Percentiles rank a stretch among this genome's conserved stretches.
Evolutionary conservation across 106 monocot genomes (phyloP).

Genomic region (Amphibolis antarctica): DNA sequence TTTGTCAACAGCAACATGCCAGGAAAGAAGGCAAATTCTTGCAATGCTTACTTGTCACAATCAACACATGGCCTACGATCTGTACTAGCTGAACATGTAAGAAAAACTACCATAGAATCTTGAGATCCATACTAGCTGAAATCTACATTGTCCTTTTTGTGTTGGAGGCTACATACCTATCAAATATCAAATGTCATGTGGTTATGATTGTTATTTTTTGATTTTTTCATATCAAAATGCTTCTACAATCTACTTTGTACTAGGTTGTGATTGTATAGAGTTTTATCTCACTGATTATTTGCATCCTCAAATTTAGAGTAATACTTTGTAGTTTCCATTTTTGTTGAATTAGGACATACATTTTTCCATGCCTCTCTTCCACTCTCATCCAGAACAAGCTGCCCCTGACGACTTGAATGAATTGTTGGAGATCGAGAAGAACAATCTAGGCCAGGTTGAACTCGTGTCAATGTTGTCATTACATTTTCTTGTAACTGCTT

Average conservation of each 20-base stretch:
- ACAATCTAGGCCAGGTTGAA: slow-evolving; percentile 62
- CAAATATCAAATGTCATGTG: too few relatives aligned
- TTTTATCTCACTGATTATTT: too few relatives aligned
- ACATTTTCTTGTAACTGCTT: neutral
- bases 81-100: slow-evolving; percentile 69
- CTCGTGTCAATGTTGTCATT: neutral
- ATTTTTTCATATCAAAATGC: too few relatives aligned
- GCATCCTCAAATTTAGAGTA: neutral
- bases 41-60: slow-evolving; percentile 73
- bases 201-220: too few relatives aligned
- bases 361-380: slow-evolving; percentile 90
- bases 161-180: too few relatives aligned
- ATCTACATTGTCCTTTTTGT: too few relatives aligned
- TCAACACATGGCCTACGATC: slow-evolving; percentile 81
- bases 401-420: slow-evolving; percentile 73
- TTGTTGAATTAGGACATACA: slow-evolving; percentile 35
- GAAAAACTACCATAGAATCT: neutral
- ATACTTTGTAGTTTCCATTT: neutral
- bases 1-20: slow-evolving; percentile 45
- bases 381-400: slow-evolving; percentile 58
- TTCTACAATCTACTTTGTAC: too few relatives aligned
- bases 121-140: too few relatives aligned
- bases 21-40: slow-evolving; percentile 33
- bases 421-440: slow-evolving; percentile 69
- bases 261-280: too few relatives aligned